These are phyloP conservation scores for Zea mays DNA, from an alignment of 176 grass and related monocot species.

Conservation along the genomic window DNA sequence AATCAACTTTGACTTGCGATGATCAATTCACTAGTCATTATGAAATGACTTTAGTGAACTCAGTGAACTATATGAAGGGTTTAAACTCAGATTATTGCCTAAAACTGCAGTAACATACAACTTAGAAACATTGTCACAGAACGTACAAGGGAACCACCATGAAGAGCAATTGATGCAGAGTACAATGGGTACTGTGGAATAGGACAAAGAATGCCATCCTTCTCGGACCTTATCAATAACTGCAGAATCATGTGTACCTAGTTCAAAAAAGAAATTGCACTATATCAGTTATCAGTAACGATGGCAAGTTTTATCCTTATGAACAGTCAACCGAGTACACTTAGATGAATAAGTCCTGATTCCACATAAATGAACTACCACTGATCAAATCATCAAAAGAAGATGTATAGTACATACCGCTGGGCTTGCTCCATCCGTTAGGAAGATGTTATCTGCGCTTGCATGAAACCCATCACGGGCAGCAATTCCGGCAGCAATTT, in stretches of 20 bases:
- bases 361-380: too few relatives aligned
- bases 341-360: too few relatives aligned
- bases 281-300: constrained; percentile 17
- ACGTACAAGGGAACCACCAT: constrained; percentile 97
- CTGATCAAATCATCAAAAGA: neutral
- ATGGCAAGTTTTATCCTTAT: neutral
- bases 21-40: constrained; percentile 21
- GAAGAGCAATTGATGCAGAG: constrained; percentile 93
- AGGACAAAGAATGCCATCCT: constrained; percentile 94
- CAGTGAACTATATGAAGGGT: neutral
- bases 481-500: constrained; percentile 85
- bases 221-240: constrained; percentile 85
- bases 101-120: neutral
- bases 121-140: constrained; percentile 22
- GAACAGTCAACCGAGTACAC: neutral
- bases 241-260: constrained; percentile 99
- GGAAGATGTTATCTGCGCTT: constrained; percentile 81
- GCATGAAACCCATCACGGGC: constrained; percentile 86
- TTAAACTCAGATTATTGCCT: neutral
- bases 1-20: neutral
- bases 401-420: constrained; percentile 53
- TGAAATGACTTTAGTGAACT: constrained; percentile 19
- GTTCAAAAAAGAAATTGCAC: constrained; percentile 31
- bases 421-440: constrained; percentile 93
- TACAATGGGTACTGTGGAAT: constrained; percentile 95